Evolutionary conservation across 257 asterid species (phyloP).

Genomic region (Primulina huaijiensis): DNA sequence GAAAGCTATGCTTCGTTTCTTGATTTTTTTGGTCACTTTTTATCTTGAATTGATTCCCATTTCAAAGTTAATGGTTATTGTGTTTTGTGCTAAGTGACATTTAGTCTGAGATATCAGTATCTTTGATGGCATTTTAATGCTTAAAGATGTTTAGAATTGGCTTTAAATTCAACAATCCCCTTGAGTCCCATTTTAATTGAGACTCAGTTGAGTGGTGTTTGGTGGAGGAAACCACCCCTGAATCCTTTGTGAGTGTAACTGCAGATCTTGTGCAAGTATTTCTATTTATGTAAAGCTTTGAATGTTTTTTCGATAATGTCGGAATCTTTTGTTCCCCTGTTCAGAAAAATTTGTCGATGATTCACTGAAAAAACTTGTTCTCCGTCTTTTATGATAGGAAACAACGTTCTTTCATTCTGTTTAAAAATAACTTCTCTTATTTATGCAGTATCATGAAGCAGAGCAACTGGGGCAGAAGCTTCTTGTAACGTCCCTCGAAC

Average conservation of each 20-base stretch:
- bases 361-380: not conserved
- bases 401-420: not conserved
- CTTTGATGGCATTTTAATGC: not conserved
- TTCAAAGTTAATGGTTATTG: not conserved
- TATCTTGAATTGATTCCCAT: not conserved
- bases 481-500: constrained; percentile 42
- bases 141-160: not conserved
- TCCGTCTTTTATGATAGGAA: not conserved
- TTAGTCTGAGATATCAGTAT: not conserved
- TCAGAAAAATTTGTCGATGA: not conserved
- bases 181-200: not conserved
- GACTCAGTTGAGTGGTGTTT: not conserved
- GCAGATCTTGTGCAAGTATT: not conserved
- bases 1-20: constrained; percentile 1
- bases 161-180: not conserved
- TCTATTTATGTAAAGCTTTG: not conserved
- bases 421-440: not conserved
- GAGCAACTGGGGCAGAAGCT: constrained; percentile 49
- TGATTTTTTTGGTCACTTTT: not conserved
- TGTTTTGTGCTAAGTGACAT: not conserved
- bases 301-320: not conserved
- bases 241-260: not conserved
- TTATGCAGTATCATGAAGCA: constrained; percentile 37
- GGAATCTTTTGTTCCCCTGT: not conserved
- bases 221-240: not conserved